Base-by-base conservation (phyloP, 2,329 filamentous ascomycete species). In the Botryosphaeria dothidea region DNA sequence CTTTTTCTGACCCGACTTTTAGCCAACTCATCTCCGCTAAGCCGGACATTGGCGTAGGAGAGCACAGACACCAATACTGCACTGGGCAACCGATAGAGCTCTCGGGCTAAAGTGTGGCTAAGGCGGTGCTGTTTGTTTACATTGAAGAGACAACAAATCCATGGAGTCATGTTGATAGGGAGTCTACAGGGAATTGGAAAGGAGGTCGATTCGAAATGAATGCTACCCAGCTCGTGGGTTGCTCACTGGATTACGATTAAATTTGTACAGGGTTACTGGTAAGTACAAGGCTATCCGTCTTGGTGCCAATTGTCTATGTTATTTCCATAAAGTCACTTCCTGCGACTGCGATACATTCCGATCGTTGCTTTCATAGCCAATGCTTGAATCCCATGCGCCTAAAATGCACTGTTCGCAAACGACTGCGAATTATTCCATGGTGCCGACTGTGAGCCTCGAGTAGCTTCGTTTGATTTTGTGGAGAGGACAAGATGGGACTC, bases 341-440 rank as follows among this genome's bases (percentile, higher is more conserved):
- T 60, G 56, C 46, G 56, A 11, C 56, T 41, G n/a, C 41, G 21
- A 21, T 46, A 25, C 56, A 60, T 60, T 46, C 38, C 38, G 27
- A 46, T 60, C 56, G 29, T 60, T 25, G 56, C 56, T 46, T 46
- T 60, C 56, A 60, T 60, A 45, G 56, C 56, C 27, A 21, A 58
- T 60, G 56, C 17, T 34, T 29, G n/a, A 34, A 34, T 34, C 27
- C 41, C 27, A 29, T 60, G 25, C 56, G 56, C 56, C 56, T 46
- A 19, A 46, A 60, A 60, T 60, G 56, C 56, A 48, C n/a, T 60
- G 38, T 41, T 27, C 41, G 41, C 23, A 60, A 25, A 60, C n/a
- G 41, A 46, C n/a, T n/a, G n/a, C n/a, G n/a, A n/a, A n/a, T n/a
- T n/a, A n/a, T n/a, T n/a, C n/a, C n/a, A n/a, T n/a, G n/a, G n/a